phyloP scores from a whole-genome alignment of 306 rosid genomes.

The Astragalus membranaceus region DNA sequence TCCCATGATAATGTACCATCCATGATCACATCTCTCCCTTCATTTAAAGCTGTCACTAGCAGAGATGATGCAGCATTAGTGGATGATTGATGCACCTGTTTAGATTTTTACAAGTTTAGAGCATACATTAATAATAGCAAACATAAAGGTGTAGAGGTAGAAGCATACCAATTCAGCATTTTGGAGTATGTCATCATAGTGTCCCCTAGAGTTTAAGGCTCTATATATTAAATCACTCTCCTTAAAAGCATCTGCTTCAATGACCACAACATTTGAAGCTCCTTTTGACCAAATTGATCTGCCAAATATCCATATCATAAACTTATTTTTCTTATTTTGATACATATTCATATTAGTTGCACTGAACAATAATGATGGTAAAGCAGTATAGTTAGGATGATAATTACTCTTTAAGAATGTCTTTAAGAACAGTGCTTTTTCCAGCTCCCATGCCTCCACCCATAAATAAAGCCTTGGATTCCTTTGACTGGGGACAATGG shows the following conservation, averaged over 20 bases:
- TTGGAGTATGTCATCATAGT: conserved; percentile 74
- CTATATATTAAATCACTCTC: conserved; percentile 69
- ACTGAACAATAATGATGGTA: not conserved
- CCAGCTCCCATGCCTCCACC: conserved; percentile 99
- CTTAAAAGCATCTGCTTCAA: conserved; percentile 95
- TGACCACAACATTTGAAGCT: conserved; percentile 49
- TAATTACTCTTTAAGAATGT: conserved; percentile 60
- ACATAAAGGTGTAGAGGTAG: not conserved
- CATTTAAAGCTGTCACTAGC: conserved; percentile 84
- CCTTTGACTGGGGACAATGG: conserved; percentile 28
- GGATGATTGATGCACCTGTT: conserved; percentile 79
- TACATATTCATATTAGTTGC: not conserved
- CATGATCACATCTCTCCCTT: conserved; percentile 88
- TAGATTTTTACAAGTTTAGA: not conserved
- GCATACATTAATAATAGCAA: not conserved
- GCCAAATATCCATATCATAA: conserved; percentile 15
- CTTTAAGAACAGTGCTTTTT: conserved; percentile 92
- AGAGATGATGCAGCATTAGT: conserved; percentile 86
- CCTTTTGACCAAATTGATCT: conserved; percentile 68
- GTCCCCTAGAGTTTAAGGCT: conserved; percentile 66
- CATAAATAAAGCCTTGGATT: conserved; percentile 82
- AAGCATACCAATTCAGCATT: conserved; percentile 66
- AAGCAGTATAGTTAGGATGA: not conserved
- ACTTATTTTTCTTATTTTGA: not conserved
- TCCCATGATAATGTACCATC: conserved; percentile 92